Evolutionary conservation across 192 early-diverging fungal species (phyloP).

Genomic region (Coemansia aciculifera): DNA sequence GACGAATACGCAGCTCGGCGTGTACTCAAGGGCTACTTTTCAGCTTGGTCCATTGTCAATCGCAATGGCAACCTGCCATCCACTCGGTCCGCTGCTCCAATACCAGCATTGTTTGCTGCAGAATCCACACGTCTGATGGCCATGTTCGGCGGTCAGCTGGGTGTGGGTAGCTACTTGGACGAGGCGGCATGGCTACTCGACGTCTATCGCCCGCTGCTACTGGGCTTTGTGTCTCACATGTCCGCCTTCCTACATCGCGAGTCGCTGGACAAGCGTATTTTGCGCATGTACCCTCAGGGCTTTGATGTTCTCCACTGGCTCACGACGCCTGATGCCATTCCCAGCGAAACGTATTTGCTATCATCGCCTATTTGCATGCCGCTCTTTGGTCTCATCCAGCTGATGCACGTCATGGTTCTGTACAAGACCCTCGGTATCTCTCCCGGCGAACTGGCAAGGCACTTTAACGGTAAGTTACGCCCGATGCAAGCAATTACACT

Average conservation of each 20-base stretch:
- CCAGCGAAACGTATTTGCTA: slow-evolving; percentile 70
- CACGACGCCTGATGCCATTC: slow-evolving; percentile 62
- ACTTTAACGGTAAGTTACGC: slow-evolving; percentile 36
- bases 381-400: slow-evolving; percentile 84
- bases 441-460: slow-evolving; percentile 40
- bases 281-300: slow-evolving; percentile 62
- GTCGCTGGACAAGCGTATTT: slow-evolving; percentile 57
- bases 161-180: slow-evolving; percentile 80
- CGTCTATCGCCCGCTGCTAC: slow-evolving; percentile 72
- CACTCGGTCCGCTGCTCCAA: not conserved
- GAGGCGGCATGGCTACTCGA: slow-evolving; percentile 74
- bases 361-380: slow-evolving; percentile 77
- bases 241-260: slow-evolving; percentile 63
- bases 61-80: not conserved
- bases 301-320: slow-evolving; percentile 84
- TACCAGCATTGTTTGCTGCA: slow-evolving; percentile 33
- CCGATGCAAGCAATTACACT: not conserved
- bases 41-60: slow-evolving; percentile 12
- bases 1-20: slow-evolving; percentile 12
- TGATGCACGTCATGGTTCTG: slow-evolving; percentile 76
- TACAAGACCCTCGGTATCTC: slow-evolving; percentile 62
- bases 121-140: slow-evolving; percentile 67
- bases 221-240: slow-evolving; percentile 72
- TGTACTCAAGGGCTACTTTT: slow-evolving; percentile 33
- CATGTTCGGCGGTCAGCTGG: slow-evolving; percentile 94